Conservation (phyloP, 106 monocot genomes). For the Xerophyta viscosa region DNA sequence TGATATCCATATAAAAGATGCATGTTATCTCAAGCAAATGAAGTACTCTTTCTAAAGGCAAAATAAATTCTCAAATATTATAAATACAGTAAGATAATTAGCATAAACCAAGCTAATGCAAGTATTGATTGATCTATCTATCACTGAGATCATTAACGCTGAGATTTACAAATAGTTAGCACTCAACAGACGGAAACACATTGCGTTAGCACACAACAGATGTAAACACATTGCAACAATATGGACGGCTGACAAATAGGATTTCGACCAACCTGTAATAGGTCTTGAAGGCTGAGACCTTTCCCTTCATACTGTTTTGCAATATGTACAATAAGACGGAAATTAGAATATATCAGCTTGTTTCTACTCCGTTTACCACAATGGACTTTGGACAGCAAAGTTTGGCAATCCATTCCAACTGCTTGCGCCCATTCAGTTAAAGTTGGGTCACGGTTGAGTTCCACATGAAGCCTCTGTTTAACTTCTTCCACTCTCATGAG, state of each 20-base stretch:
- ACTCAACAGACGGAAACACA: background rate
- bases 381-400: conserved; percentile 40
- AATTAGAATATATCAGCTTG: conserved; percentile 73
- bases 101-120: too few relatives aligned
- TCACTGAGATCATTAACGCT: too few relatives aligned
- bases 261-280: conserved; percentile 75
- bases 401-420: conserved; percentile 59
- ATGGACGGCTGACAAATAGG: too few relatives aligned
- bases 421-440: conserved; percentile 70
- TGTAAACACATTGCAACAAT: background rate
- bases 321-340: conserved; percentile 77
- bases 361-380: conserved; percentile 58
- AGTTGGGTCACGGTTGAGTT: conserved; percentile 73
- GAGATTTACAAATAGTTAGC: too few relatives aligned
- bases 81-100: too few relatives aligned
- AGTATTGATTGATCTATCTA: too few relatives aligned
- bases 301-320: conserved; percentile 81
- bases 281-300: conserved; percentile 70
- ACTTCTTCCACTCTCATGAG: conserved; percentile 70
- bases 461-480: conserved; percentile 42
- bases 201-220: background rate
- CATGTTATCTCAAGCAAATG: background rate
- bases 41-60: too few relatives aligned
- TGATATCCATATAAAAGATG: background rate
- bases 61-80: too few relatives aligned